A percentile compares a stretch with the other conserved stretches of the same genome.
phyloP scores from a whole-genome alignment of 2,329 filamentous ascomycete species.

The Ambrosiella beaveri region DNA sequence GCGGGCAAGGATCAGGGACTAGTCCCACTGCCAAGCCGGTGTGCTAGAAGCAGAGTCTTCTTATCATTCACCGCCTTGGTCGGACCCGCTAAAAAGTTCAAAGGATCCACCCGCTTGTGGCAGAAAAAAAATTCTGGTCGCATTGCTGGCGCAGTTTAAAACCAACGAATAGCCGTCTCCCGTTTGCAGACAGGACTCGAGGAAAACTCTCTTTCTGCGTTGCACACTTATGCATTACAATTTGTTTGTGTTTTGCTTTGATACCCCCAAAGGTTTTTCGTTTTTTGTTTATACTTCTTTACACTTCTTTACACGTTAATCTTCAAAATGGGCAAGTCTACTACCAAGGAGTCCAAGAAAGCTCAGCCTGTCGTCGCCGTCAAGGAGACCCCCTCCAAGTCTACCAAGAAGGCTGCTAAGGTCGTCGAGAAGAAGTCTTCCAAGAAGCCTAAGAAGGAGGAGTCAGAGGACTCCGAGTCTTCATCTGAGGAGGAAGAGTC shows the following conservation, averaged over 20 bases:
- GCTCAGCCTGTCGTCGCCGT: constrained; percentile 27
- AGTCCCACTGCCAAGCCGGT: not conserved
- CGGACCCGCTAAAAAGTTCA: constrained; percentile 13
- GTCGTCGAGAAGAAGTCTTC: constrained; percentile 16
- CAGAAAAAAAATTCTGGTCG: constrained; percentile 17
- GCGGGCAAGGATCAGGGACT: not conserved
- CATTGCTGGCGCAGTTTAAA: constrained; percentile 9
- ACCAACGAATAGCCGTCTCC: not conserved
- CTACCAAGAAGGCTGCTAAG: constrained; percentile 41
- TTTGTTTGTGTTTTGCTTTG: constrained; percentile 10
- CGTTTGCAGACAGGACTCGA: constrained; percentile 2
- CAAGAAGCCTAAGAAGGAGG: constrained; percentile 28
- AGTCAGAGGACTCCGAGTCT: constrained; percentile 22
- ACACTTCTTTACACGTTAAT: constrained; percentile 13
- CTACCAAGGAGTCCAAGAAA: constrained; percentile 32
- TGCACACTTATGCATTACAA: constrained; percentile 10
- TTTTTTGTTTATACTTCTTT: constrained; percentile 14
- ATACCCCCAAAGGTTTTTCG: constrained; percentile 13
- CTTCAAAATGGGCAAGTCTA: constrained; percentile 45
- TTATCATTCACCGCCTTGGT: constrained; percentile 21
- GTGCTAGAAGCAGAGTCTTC: not conserved
- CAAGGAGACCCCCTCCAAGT: constrained; percentile 36
- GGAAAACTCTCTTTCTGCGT: constrained; percentile 6
- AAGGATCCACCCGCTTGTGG: constrained; percentile 21
- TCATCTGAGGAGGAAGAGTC: constrained; percentile 21